Evolutionary conservation across 2,329 filamentous ascomycete species (phyloP).

Genomic region (Lasiodiplodia gonubiensis): DNA sequence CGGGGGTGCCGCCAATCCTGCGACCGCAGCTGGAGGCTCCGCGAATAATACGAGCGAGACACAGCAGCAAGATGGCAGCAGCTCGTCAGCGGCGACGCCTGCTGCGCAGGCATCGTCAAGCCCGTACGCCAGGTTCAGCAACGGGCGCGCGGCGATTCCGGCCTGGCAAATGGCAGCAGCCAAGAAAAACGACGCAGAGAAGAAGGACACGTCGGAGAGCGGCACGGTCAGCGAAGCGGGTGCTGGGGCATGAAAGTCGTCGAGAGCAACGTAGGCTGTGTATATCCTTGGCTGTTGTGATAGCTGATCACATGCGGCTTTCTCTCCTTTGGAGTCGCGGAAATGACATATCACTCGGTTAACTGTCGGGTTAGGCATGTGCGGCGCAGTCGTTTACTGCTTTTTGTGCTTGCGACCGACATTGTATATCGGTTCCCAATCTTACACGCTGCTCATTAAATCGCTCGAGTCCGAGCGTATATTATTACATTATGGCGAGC

Average conservation of each 20-base stretch:
- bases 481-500: background rate
- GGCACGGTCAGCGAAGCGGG: constrained; percentile 43
- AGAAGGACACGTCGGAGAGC: constrained; percentile 50
- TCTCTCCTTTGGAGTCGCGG: constrained; percentile 2
- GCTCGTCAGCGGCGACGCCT: constrained; percentile 7
- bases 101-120: constrained; percentile 30
- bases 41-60: constrained; percentile 31
- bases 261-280: background rate
- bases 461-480: too few species aligned
- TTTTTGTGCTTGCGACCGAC: background rate
- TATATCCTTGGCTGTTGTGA: background rate
- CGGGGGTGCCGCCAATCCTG: background rate
- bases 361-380: too few species aligned
- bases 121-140: constrained; percentile 41
- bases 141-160: constrained; percentile 54
- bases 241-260: constrained; percentile 33
- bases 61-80: constrained; percentile 30
- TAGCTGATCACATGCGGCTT: background rate
- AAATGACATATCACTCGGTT: too few species aligned
- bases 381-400: too few species aligned
- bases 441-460: too few species aligned
- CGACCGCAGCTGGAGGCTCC: constrained; percentile 29
- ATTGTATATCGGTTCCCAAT: too few species aligned
- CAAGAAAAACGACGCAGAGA: constrained; percentile 52
- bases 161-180: constrained; percentile 61